Percentiles rank a stretch among this genome's conserved stretches.
Evolutionary conservation across 1,139 yeast genomes (phyloP).

Genomic region (Sugiyamaella grinbergsii): DNA sequence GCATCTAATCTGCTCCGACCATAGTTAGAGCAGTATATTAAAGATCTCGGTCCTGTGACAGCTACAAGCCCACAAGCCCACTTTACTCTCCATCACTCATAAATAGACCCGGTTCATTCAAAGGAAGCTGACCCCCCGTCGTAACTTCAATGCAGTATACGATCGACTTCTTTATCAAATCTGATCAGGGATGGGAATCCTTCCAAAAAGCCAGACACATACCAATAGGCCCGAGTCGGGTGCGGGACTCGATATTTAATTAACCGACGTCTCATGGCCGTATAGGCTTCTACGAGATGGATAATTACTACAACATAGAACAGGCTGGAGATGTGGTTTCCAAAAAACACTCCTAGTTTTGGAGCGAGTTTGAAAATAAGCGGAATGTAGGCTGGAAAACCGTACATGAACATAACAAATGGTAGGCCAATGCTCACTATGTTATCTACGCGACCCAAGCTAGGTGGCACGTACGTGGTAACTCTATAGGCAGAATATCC

Average conservation of each 20-base stretch:
- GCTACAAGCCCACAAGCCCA: no score
- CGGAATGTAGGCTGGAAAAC: constrained; percentile 3
- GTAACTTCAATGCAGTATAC: constrained; percentile 8
- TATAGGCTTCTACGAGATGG: constrained; percentile 38
- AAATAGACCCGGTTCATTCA: no score
- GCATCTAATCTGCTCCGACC: no score
- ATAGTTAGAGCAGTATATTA: no score
- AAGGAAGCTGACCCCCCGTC: no score
- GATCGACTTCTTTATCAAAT: constrained; percentile 23
- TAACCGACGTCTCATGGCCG: constrained; percentile 35
- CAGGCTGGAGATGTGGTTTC: not conserved
- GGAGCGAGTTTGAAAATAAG: constrained; percentile 18
- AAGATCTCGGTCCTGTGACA: no score
- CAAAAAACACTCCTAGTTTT: constrained; percentile 4
- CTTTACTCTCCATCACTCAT: no score
- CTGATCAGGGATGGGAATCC: constrained; percentile 42
- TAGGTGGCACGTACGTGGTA: constrained; percentile 38
- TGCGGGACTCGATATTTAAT: constrained; percentile 40
- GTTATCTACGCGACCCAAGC: constrained; percentile 14
- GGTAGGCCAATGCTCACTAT: constrained; percentile 13
- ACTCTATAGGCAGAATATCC: constrained; percentile 64
- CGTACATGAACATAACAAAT: not conserved
- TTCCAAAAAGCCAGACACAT: constrained; percentile 34
- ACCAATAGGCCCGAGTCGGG: constrained; percentile 34
- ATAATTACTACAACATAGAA: constrained; percentile 22